These are phyloP conservation scores for Tubosaeta sp. DNA, from an alignment of 768 basidiomycete genomes.

Conservation along the genomic window DNA sequence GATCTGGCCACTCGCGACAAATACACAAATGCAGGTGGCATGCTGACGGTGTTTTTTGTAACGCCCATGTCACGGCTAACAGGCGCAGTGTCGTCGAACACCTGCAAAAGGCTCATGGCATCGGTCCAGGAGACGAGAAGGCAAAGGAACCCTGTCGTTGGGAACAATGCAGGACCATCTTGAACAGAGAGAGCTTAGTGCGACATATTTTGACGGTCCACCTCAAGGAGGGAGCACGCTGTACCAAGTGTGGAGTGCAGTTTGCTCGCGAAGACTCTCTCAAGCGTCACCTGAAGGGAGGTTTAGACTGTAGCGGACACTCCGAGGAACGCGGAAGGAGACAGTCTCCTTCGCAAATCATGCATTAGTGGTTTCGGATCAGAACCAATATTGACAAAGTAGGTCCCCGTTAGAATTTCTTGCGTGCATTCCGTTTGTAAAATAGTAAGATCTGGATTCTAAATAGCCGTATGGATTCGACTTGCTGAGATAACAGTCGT, in stretches of 20 bases:
- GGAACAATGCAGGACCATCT: slow-evolving; percentile 10
- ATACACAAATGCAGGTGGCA: slow-evolving; percentile 13
- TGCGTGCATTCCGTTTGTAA: too few species aligned
- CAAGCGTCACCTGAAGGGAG: slow-evolving; percentile 21
- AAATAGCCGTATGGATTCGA: too few species aligned
- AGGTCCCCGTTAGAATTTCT: too few species aligned
- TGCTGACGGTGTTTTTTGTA: slow-evolving; percentile 5
- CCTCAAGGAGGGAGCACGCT: slow-evolving; percentile 12
- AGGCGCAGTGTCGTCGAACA: slow-evolving; percentile 19
- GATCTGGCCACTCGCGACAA: background rate
- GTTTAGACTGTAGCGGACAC: slow-evolving; percentile 6
- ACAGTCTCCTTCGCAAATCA: too few species aligned
- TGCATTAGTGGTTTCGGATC: too few species aligned
- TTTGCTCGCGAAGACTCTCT: slow-evolving; percentile 31
- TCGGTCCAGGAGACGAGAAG: slow-evolving; percentile 18
- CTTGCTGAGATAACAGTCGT: too few species aligned
- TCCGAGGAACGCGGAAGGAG: background rate
- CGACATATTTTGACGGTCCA: slow-evolving; percentile 28
- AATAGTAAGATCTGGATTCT: too few species aligned
- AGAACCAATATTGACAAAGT: background rate
- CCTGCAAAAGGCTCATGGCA: slow-evolving; percentile 9
- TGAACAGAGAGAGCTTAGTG: slow-evolving; percentile 29
- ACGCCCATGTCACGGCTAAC: background rate
- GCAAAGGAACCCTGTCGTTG: slow-evolving; percentile 14
- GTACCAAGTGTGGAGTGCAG: slow-evolving; percentile 9